phyloP scores from a whole-genome alignment of 2,329 filamentous ascomycete species.

The Ambrosiella beaveri region DNA sequence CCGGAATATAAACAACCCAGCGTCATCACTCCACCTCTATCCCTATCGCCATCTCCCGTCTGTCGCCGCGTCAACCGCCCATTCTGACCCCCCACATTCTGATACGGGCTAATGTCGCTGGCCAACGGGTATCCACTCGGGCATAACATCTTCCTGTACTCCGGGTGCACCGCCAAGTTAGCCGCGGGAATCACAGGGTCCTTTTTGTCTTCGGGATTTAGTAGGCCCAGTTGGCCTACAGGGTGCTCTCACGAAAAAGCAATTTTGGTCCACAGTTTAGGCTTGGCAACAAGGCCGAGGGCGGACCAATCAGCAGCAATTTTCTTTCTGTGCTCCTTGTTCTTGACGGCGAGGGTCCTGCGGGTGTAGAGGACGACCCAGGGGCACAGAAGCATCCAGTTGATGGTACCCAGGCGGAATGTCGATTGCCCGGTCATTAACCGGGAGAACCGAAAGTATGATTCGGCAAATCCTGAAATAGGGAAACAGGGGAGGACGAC shows the following conservation, averaged over 20 bases:
- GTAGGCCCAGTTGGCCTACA: background rate
- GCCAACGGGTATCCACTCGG: background rate
- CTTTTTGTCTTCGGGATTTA: background rate
- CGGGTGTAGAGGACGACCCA: slow-evolving; percentile 16
- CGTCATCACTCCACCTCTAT: background rate
- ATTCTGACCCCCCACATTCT: background rate
- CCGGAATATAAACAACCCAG: background rate
- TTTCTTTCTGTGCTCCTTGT: slow-evolving; percentile 9
- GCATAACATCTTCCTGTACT: background rate
- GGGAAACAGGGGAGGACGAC: slow-evolving; percentile 18
- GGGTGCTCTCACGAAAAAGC: slow-evolving; percentile 20
- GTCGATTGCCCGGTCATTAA: slow-evolving; percentile 19
- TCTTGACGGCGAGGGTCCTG: slow-evolving; percentile 18
- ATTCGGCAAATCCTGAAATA: slow-evolving; percentile 19
- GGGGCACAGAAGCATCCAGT: slow-evolving; percentile 17
- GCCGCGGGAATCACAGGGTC: background rate
- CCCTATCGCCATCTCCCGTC: background rate
- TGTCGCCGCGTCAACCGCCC: background rate
- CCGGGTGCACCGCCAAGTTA: background rate
- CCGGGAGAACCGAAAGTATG: slow-evolving; percentile 20
- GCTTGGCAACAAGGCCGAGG: background rate
- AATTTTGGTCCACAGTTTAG: background rate
- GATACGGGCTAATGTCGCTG: background rate
- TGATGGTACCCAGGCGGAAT: slow-evolving; percentile 18
- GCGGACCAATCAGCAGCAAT: background rate